Percentiles rank a stretch among this genome's conserved stretches.
phyloP scores from a whole-genome alignment of 202 grass and related monocot genomes.

The Thinopyrum obtusiflorum region DNA sequence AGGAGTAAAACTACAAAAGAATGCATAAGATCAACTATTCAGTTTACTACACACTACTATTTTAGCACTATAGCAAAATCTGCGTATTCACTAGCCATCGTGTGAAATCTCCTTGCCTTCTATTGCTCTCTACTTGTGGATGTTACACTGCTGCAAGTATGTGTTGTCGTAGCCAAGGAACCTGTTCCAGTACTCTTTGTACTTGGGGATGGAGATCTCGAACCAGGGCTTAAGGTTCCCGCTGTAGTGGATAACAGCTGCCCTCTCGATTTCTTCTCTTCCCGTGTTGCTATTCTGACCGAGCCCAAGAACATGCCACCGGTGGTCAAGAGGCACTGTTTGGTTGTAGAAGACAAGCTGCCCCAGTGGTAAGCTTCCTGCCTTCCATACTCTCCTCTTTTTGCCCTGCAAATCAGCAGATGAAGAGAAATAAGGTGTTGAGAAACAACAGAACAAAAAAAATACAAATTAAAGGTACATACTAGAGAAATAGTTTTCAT shows the following conservation, averaged over 20 bases:
- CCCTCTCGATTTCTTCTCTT: constrained; percentile 47
- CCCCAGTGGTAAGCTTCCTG: constrained; percentile 57
- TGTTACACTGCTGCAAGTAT: constrained; percentile 71
- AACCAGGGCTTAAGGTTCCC: constrained; percentile 82
- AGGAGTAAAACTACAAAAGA: background rate
- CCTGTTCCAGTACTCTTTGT: constrained; percentile 70
- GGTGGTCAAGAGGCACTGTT: constrained; percentile 52
- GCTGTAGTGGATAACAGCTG: constrained; percentile 63
- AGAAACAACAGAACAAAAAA: constrained; percentile 4
- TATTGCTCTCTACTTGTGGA: constrained; percentile 47
- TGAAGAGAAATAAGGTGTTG: background rate
- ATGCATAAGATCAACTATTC: constrained; percentile 11
- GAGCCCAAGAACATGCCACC: constrained; percentile 70
- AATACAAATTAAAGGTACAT: background rate
- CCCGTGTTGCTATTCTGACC: constrained; percentile 33
- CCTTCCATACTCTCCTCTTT: constrained; percentile 50
- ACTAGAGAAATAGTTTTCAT: background rate
- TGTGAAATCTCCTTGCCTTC: background rate
- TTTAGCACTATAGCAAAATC: background rate
- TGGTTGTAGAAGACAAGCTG: constrained; percentile 72
- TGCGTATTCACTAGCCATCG: background rate
- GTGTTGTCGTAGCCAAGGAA: constrained; percentile 56
- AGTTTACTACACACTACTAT: constrained; percentile 7
- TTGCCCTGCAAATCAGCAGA: constrained; percentile 42
- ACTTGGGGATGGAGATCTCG: constrained; percentile 68